Percentiles rank a stretch among this genome's conserved stretches.
These are phyloP conservation scores for Sugiyamaella qingdaonensis DNA, from an alignment of 805 yeast genomes.

Conservation along the genomic window DNA sequence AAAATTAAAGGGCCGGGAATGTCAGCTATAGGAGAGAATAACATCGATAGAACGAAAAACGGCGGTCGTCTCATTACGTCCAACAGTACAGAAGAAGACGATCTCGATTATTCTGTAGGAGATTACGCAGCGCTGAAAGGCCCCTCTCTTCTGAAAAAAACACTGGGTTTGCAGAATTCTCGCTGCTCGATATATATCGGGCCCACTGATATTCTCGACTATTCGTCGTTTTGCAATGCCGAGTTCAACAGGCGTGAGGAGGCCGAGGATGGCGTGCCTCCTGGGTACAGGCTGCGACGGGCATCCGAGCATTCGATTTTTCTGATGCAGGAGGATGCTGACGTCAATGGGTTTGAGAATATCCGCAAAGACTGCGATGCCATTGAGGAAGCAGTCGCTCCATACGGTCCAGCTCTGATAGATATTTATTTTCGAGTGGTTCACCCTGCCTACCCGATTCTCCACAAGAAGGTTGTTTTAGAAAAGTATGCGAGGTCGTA, in stretches of 20 bases:
- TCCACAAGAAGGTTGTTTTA: conserved; percentile 82
- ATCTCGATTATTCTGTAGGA: background rate
- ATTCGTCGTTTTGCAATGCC: conserved; percentile 56
- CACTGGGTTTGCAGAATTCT: conserved; percentile 49
- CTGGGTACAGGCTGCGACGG: conserved; percentile 62
- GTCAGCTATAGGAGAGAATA: background rate
- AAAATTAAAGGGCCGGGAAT: background rate
- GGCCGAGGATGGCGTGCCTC: conserved; percentile 72
- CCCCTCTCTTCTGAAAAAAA: conserved; percentile 7
- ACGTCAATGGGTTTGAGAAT: conserved; percentile 50
- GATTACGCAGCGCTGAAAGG: conserved; percentile 7
- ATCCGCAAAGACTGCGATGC: conserved; percentile 68
- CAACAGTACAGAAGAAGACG: background rate
- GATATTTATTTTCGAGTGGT: conserved; percentile 76
- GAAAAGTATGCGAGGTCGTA: conserved; percentile 87
- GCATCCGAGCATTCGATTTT: conserved; percentile 74
- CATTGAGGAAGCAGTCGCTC: conserved; percentile 80
- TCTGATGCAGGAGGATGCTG: conserved; percentile 63
- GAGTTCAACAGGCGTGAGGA: conserved; percentile 48
- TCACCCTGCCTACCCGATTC: conserved; percentile 84
- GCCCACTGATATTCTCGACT: conserved; percentile 80
- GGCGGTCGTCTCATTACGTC: background rate
- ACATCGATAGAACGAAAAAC: background rate
- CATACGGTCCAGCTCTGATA: conserved; percentile 68
- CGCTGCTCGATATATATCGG: conserved; percentile 85